phyloP scores from a whole-genome alignment of 768 basidiomycete species.

The Collybia nuda region DNA sequence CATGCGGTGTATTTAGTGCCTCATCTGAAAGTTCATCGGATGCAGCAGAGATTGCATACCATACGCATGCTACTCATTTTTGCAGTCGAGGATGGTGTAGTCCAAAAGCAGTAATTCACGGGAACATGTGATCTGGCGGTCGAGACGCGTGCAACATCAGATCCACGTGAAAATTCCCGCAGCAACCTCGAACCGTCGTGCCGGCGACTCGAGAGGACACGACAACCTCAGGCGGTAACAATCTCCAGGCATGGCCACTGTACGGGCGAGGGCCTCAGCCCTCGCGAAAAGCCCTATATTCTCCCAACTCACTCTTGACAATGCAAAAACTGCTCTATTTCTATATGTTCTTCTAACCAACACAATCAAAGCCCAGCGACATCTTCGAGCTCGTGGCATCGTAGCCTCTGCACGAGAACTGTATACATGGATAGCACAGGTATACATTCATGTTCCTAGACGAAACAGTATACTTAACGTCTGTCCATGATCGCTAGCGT shows the following conservation, averaged over 20 bases:
- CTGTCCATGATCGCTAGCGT: constrained; percentile 34
- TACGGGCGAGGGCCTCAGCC: constrained; percentile 11
- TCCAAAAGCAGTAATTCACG: constrained; percentile 5
- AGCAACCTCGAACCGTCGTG: neutral
- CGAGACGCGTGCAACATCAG: neutral
- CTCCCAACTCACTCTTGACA: constrained; percentile 33
- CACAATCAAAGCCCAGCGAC: constrained; percentile 53
- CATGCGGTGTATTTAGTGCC: constrained; percentile 3
- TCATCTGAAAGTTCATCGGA: neutral
- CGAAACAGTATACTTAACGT: neutral
- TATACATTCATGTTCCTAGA: constrained; percentile 23
- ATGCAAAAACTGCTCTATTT: constrained; percentile 56
- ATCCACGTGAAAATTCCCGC: constrained; percentile 10
- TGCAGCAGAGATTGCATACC: constrained; percentile 33
- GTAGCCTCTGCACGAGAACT: constrained; percentile 45
- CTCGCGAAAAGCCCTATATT: constrained; percentile 12
- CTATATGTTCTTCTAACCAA: constrained; percentile 57
- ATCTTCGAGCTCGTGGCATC: constrained; percentile 65
- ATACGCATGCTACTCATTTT: constrained; percentile 53
- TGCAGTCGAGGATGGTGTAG: neutral
- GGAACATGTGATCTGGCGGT: constrained; percentile 1
- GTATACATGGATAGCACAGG: constrained; percentile 53
- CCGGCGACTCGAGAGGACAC: too few species aligned
- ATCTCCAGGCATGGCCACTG: constrained; percentile 8
- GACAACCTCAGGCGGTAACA: neutral